Percentiles rank a stretch among this genome's conserved stretches.
Conservation (phyloP, 352 stramenopile genomes). For the Phytophthora tubulina region DNA sequence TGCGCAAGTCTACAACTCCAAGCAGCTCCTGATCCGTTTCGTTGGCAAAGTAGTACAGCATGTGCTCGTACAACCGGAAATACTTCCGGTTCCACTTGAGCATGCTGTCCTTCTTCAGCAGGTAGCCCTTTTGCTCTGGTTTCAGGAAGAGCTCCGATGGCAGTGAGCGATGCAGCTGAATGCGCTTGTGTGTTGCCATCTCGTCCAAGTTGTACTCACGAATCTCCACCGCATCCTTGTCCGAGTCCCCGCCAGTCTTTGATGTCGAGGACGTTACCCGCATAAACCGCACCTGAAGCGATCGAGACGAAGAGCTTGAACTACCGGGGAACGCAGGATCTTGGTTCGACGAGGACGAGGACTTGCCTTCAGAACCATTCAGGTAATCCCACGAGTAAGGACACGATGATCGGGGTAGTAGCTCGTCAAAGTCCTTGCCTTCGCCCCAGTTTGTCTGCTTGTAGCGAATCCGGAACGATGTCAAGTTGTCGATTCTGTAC, state of each 20-base stretch:
- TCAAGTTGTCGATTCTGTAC: slow-evolving; percentile 94
- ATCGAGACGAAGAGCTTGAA: slow-evolving; percentile 68
- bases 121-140: slow-evolving; percentile 80
- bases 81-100: slow-evolving; percentile 93
- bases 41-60: slow-evolving; percentile 91
- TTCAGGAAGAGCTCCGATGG: slow-evolving; percentile 84
- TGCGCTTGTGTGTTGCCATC: slow-evolving; percentile 82
- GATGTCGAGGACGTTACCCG: slow-evolving; percentile 82
- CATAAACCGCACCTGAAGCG: slow-evolving; percentile 90
- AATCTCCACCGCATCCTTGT: slow-evolving; percentile 88
- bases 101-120: slow-evolving; percentile 90
- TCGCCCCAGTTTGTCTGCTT: slow-evolving; percentile 84
- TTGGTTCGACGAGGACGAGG: slow-evolving; percentile 61
- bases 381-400: slow-evolving; percentile 90
- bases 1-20: slow-evolving; percentile 83
- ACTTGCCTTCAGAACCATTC: slow-evolving; percentile 71
- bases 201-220: slow-evolving; percentile 90
- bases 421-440: slow-evolving; percentile 79
- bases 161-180: slow-evolving; percentile 86
- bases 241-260: slow-evolving; percentile 52
- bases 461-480: slow-evolving; percentile 89
- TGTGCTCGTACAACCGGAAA: slow-evolving; percentile 88
- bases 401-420: slow-evolving; percentile 76
- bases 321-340: slow-evolving; percentile 71
- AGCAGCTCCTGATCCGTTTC: slow-evolving; percentile 87